A percentile compares a stretch with the other conserved stretches of the same genome.
Conservation (phyloP, 805 yeast genomes). For the Candida ortonii region DNA sequence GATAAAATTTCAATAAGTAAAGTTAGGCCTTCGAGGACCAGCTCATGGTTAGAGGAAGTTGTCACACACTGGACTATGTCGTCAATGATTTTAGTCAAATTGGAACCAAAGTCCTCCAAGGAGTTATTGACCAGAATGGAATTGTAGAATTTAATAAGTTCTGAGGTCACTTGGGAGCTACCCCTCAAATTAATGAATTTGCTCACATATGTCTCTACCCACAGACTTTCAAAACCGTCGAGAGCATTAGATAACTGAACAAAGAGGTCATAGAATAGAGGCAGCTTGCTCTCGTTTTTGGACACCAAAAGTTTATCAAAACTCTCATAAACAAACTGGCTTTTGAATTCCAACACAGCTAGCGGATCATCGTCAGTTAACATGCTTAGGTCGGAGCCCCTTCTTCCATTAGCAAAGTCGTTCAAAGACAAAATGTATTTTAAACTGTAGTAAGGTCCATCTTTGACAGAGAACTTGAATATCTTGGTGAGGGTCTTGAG, state of each 20-base stretch:
- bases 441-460: constrained; percentile 33
- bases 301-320: constrained; percentile 17
- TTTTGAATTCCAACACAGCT: constrained; percentile 12
- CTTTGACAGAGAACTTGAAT: constrained; percentile 31
- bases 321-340: constrained; percentile 17
- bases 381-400: constrained; percentile 42
- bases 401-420: constrained; percentile 21
- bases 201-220: constrained; percentile 18
- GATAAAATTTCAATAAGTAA: constrained; percentile 24
- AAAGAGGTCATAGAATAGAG: constrained; percentile 25
- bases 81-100: constrained; percentile 21
- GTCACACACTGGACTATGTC: constrained; percentile 22
- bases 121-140: constrained; percentile 33
- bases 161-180: constrained; percentile 27
- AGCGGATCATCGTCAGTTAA: constrained; percentile 31
- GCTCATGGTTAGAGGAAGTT: constrained; percentile 29
- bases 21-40: constrained; percentile 29
- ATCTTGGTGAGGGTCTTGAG: constrained; percentile 43
- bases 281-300: constrained; percentile 15
- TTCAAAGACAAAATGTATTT: constrained; percentile 25
- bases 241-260: constrained; percentile 27
- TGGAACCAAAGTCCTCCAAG: constrained; percentile 31
- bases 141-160: constrained; percentile 36
- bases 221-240: constrained; percentile 24
- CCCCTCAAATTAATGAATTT: constrained; percentile 22